These are phyloP conservation scores for Neurospora tetrasperma DNA, from an alignment of 495 filamentous ascomycete species.

Conservation along the genomic window DNA sequence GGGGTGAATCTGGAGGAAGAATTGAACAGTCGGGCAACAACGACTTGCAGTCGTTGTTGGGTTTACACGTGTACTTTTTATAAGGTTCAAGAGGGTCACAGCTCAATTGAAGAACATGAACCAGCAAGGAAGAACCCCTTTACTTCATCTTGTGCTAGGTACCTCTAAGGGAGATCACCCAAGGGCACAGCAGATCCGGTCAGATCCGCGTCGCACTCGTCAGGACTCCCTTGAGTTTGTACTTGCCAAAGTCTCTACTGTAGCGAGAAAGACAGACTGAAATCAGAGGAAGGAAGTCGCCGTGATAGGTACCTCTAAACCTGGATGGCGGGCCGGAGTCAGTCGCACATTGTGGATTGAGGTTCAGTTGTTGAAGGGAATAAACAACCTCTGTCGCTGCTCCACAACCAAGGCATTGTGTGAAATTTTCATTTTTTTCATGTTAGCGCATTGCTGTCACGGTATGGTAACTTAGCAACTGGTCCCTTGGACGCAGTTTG, in stretches of 20 bases:
- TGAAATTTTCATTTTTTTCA: not conserved
- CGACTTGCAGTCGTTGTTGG: not conserved
- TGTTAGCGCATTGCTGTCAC: not conserved
- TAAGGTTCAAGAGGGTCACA: not conserved
- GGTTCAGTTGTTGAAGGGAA: not conserved
- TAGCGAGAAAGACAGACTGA: not conserved
- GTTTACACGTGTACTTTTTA: not conserved
- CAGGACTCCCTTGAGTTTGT: not conserved
- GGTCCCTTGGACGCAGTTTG: not conserved
- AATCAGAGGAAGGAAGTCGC: not conserved
- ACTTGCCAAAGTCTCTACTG: not conserved
- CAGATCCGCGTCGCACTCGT: not conserved
- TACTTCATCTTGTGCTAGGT: not conserved
- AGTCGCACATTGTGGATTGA: not conserved
- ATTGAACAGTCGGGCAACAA: not conserved
- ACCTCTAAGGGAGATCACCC: not conserved
- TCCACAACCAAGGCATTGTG: not conserved
- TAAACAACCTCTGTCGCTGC: not conserved
- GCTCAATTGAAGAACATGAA: not conserved
- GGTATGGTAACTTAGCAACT: not conserved
- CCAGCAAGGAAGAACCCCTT: not conserved
- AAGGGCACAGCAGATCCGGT: not conserved
- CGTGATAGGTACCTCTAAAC: too few relatives aligned
- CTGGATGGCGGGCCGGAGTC: too few relatives aligned
- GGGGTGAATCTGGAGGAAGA: not conserved